These are phyloP conservation scores for Daldinia vernicosa DNA, from an alignment of 495 filamentous ascomycete species.

Conservation along the genomic window DNA sequence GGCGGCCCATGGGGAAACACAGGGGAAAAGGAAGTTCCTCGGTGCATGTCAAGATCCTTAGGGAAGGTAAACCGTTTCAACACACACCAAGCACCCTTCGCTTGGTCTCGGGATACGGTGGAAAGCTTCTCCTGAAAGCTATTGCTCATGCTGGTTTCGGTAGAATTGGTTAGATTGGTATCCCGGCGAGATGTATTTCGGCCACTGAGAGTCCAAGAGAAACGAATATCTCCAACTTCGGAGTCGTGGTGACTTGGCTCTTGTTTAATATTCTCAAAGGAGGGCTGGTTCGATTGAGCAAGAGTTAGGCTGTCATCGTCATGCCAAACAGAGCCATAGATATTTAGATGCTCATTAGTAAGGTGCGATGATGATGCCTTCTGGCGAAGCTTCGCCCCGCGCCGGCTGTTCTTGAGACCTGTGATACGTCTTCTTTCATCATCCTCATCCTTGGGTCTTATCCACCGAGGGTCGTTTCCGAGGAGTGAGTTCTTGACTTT, in stretches of 20 bases:
- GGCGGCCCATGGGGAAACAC: conserved; percentile 22
- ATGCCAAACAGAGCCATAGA: background rate
- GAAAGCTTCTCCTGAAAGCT: conserved; percentile 42
- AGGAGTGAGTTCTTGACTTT: conserved; percentile 58
- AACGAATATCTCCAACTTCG: conserved; percentile 5
- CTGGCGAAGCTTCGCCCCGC: conserved; percentile 27
- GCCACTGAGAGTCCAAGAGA: conserved; percentile 13
- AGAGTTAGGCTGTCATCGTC: conserved; percentile 33
- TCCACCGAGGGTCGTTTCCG: conserved; percentile 58
- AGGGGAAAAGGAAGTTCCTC: conserved; percentile 27
- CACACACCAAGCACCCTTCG: conserved; percentile 40
- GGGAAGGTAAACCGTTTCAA: conserved; percentile 48
- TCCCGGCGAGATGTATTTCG: conserved; percentile 32
- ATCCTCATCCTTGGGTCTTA: conserved; percentile 54
- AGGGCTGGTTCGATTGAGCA: conserved; percentile 34
- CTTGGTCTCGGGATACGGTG: conserved; percentile 34
- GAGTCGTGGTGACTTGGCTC: background rate
- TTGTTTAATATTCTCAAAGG: conserved; percentile 25
- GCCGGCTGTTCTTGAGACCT: conserved; percentile 43
- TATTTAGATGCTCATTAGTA: background rate
- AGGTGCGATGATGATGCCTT: background rate
- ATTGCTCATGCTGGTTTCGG: conserved; percentile 42
- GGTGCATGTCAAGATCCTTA: conserved; percentile 29
- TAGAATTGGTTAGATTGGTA: conserved; percentile 45
- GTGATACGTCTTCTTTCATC: conserved; percentile 54